Conservation (phyloP, 2,329 filamentous ascomycete species). For the Metarhizium rileyi region DNA sequence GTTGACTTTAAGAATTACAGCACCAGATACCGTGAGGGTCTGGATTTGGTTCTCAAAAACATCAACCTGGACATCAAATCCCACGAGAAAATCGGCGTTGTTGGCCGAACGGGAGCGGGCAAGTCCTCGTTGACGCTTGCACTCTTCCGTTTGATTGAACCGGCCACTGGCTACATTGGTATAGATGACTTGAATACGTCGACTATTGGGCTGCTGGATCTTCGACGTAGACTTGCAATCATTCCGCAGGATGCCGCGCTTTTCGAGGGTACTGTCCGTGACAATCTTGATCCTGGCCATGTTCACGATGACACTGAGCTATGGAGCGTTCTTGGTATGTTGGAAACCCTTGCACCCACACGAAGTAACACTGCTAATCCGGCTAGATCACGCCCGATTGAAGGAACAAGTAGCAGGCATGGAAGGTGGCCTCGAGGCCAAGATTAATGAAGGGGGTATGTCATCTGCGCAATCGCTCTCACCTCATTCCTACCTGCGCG, state of each 20-base stretch:
- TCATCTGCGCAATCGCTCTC: conserved; percentile 12
- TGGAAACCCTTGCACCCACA: conserved; percentile 7
- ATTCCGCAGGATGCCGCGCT: conserved; percentile 96
- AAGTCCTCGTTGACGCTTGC: conserved; percentile 28
- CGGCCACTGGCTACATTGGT: conserved; percentile 69
- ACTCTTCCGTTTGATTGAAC: conserved; percentile 92
- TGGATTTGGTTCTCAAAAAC: conserved; percentile 89
- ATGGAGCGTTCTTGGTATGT: conserved; percentile 86
- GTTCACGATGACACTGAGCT: conserved; percentile 95
- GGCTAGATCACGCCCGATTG: conserved; percentile 75
- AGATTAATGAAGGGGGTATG: conserved; percentile 87
- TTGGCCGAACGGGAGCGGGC: neutral
- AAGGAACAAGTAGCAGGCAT: conserved; percentile 83
- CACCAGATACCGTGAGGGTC: conserved; percentile 78
- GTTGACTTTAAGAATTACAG: conserved; percentile 92
- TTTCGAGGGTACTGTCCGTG: conserved; percentile 85
- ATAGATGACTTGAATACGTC: conserved; percentile 89
- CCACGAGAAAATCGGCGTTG: conserved; percentile 64
- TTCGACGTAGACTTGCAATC: conserved; percentile 83
- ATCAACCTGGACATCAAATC: conserved; percentile 88
- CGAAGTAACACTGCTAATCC: conserved; percentile 9
- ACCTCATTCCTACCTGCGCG: neutral
- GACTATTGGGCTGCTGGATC: conserved; percentile 78
- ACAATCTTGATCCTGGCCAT: conserved; percentile 91
- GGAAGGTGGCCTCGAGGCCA: conserved; percentile 82